Evolutionary conservation across 106 monocot species (phyloP).

Genomic region (Vanilla planifolia): DNA sequence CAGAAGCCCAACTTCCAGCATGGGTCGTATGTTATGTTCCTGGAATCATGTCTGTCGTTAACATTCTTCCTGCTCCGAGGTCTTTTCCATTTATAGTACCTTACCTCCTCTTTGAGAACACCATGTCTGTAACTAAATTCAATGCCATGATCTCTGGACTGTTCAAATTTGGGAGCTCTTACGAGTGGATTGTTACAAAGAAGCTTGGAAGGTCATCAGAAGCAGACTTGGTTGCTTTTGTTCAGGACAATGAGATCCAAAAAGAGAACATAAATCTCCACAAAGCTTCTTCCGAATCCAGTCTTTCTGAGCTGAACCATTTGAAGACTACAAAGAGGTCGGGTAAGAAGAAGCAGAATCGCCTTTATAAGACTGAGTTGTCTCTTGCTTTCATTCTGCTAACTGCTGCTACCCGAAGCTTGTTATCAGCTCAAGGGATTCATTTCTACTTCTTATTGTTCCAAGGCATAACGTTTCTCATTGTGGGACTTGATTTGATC

Average conservation of each 20-base stretch:
- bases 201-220: conserved; percentile 67
- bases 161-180: conserved; percentile 69
- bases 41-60: conserved; percentile 55
- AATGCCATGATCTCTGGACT: conserved; percentile 73
- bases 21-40: conserved; percentile 80
- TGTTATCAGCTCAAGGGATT: conserved; percentile 60
- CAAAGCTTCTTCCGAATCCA: conserved; percentile 43
- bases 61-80: conserved; percentile 61
- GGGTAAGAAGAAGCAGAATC: conserved; percentile 20
- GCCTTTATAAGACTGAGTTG: conserved; percentile 34
- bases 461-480: conserved; percentile 57
- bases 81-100: conserved; percentile 76
- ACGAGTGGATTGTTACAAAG: conserved; percentile 77
- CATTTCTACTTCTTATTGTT: conserved; percentile 70
- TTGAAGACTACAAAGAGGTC: conserved; percentile 29
- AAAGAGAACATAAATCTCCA: conserved; percentile 18
- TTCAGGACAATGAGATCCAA: conserved; percentile 25
- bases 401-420: conserved; percentile 50
- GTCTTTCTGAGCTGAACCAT: conserved; percentile 28
- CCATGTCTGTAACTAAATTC: conserved; percentile 83
- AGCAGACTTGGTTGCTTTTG: conserved; percentile 40
- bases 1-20: conserved; percentile 67
- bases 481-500: conserved; percentile 61
- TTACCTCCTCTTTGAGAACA: conserved; percentile 77
- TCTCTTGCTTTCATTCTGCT: conserved; percentile 46